A percentile compares a stretch with the other conserved stretches of the same genome.
Evolutionary conservation across 345 rosid species (phyloP).

Genomic region (Turritis glabra): DNA sequence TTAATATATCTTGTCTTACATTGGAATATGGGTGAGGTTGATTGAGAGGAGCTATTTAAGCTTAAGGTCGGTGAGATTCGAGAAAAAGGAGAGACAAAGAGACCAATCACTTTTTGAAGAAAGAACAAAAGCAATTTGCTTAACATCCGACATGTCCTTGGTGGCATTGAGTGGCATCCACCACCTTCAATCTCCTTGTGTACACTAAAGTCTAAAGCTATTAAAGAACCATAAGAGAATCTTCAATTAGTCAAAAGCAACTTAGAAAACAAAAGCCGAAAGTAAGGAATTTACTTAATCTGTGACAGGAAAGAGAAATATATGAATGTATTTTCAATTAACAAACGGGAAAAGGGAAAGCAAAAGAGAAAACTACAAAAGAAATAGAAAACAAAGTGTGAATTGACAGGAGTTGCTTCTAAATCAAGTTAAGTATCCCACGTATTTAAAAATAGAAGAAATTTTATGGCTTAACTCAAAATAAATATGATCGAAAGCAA

Average conservation of each 20-base stretch:
- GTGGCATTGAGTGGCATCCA: conserved; percentile 31
- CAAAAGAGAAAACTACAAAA: conserved; percentile 11
- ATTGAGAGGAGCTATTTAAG: conserved; percentile 7
- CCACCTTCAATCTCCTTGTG: conserved; percentile 20
- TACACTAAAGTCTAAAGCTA: conserved; percentile 11
- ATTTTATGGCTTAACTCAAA: not conserved
- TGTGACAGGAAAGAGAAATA: conserved; percentile 14
- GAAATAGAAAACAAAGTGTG: conserved; percentile 29
- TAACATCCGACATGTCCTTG: conserved; percentile 28
- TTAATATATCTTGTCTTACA: not conserved
- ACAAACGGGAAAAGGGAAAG: conserved; percentile 13
- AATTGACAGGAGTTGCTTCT: conserved; percentile 40
- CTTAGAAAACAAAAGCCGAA: conserved; percentile 32
- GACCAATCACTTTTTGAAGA: conserved; percentile 35
- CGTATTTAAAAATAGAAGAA: not conserved
- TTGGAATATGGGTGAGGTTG: conserved; percentile 23
- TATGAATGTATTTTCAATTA: conserved; percentile 20
- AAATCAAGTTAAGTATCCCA: conserved; percentile 26
- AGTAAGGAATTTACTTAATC: conserved; percentile 30
- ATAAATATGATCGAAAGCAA: not conserved
- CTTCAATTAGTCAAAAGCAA: conserved; percentile 39
- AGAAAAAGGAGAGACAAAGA: conserved; percentile 33
- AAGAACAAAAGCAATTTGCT: conserved; percentile 30
- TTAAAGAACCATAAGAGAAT: conserved; percentile 30
- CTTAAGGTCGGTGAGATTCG: conserved; percentile 38